These are phyloP conservation scores for Penicillium atrosanguineum DNA, from an alignment of 495 filamentous ascomycete species.

Conservation along the genomic window DNA sequence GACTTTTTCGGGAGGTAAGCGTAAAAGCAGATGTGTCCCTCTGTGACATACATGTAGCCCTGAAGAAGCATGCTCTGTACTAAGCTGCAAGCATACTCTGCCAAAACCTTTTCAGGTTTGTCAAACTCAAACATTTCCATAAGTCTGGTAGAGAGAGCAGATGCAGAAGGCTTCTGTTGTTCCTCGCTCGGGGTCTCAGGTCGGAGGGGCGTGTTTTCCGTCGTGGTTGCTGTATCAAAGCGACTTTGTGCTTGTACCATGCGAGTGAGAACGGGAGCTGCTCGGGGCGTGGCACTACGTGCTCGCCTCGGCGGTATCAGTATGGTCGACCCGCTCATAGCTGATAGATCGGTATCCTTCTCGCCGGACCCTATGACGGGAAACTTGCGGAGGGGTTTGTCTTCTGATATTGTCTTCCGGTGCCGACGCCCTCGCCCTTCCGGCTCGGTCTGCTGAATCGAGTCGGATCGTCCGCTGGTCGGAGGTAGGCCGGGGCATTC, in stretches of 20 bases:
- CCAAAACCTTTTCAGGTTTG: constrained; percentile 75
- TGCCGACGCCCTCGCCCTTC: constrained; percentile 44
- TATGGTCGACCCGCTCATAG: constrained; percentile 18
- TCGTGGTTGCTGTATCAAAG: constrained; percentile 41
- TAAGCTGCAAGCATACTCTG: constrained; percentile 93
- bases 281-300: constrained; percentile 44
- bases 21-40: constrained; percentile 93
- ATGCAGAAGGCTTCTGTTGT: constrained; percentile 22
- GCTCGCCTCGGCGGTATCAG: constrained; percentile 24
- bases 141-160: constrained; percentile 63
- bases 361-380: constrained; percentile 49
- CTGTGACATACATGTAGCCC: constrained; percentile 96
- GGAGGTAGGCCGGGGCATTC: constrained; percentile 4
- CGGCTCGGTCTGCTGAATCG: constrained; percentile 4
- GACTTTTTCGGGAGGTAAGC: constrained; percentile 92
- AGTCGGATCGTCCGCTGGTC: background rate
- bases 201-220: constrained; percentile 18
- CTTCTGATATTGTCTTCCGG: constrained; percentile 58
- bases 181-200: constrained; percentile 20
- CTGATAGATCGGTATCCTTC: constrained; percentile 19
- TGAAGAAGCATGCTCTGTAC: constrained; percentile 89
- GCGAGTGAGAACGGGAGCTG: constrained; percentile 74
- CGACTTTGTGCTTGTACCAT: constrained; percentile 80
- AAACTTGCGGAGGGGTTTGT: constrained; percentile 58
- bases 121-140: constrained; percentile 90